phyloP scores from a whole-genome alignment of 164 flowering plant species.

The Sedum album region DNA sequence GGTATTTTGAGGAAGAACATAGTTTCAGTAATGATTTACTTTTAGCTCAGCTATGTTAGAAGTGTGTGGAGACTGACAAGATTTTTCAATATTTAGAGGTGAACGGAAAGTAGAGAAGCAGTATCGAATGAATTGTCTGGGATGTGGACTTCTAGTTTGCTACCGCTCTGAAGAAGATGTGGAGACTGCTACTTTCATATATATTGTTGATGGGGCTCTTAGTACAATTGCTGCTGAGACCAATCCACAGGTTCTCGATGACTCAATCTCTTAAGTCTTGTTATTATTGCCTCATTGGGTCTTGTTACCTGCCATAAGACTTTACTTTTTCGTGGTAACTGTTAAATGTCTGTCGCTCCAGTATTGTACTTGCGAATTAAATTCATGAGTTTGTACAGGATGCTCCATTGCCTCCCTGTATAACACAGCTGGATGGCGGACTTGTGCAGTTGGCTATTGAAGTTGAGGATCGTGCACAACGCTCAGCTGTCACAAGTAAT shows the following conservation, averaged over 20 bases:
- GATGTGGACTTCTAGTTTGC: conserved; percentile 89
- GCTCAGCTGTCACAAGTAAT: conserved; percentile 93
- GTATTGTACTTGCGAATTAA: not conserved
- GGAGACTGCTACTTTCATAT: conserved; percentile 67
- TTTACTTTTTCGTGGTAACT: not conserved
- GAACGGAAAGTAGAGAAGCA: conserved; percentile 95
- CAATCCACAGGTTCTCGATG: conserved; percentile 61
- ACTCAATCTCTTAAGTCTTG: no score
- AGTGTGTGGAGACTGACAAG: no score
- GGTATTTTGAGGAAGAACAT: no score
- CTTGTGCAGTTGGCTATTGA: conserved; percentile 99
- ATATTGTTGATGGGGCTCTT: conserved; percentile 88
- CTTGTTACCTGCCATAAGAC: not conserved
- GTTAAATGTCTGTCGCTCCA: not conserved
- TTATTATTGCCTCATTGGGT: no score
- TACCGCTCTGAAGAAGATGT: conserved; percentile 84
- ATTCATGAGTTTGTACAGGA: conserved; percentile 41
- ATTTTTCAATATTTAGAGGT: no score
- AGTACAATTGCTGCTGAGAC: conserved; percentile 96
- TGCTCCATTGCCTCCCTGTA: conserved; percentile 99
- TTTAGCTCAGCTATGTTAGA: no score
- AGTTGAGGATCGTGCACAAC: conserved; percentile 97
- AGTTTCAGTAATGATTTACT: no score
- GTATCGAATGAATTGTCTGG: conserved; percentile 81
- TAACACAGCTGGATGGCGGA: conserved; percentile 94